phyloP scores from a whole-genome alignment of 352 stramenopile species.

The Phytophthora pseudosyringae region DNA sequence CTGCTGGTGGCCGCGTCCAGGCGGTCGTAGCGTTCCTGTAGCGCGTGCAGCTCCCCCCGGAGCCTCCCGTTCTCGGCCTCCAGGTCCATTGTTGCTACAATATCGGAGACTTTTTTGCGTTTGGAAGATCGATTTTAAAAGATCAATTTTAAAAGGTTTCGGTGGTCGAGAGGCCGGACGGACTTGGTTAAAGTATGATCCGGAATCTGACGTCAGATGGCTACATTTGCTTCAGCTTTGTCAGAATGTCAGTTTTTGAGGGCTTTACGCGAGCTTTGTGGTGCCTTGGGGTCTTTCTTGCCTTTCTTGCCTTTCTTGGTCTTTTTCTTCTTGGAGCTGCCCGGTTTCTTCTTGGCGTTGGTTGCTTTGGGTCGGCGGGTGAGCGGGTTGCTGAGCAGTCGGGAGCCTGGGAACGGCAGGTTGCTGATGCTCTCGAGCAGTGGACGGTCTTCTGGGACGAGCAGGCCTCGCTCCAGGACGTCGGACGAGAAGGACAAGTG shows the following conservation, averaged over 20 bases:
- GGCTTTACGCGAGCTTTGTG: conserved; percentile 28
- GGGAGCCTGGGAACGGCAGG: conserved; percentile 54
- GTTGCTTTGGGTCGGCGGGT: conserved; percentile 21
- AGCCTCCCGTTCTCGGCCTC: conserved; percentile 60
- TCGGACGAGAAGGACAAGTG: conserved; percentile 46
- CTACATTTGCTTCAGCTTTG: conserved; percentile 23
- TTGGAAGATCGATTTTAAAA: conserved; percentile 6
- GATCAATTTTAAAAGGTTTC: conserved; percentile 13
- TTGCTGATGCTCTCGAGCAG: conserved; percentile 58
- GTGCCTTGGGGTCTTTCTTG: neutral
- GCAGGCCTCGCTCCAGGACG: conserved; percentile 57
- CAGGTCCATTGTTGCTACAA: conserved; percentile 31
- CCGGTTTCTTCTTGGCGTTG: conserved; percentile 40
- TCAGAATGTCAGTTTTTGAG: neutral
- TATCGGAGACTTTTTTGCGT: neutral
- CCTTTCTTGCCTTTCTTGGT: conserved; percentile 51
- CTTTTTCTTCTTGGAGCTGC: conserved; percentile 53
- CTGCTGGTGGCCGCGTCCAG: conserved; percentile 39
- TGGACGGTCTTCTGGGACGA: conserved; percentile 65
- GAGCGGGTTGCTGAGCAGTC: conserved; percentile 58
- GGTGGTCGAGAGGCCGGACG: conserved; percentile 2
- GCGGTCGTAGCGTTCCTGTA: conserved; percentile 61
- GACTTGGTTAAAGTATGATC: conserved; percentile 10
- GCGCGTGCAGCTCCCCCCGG: conserved; percentile 42
- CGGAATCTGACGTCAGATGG: conserved; percentile 23